phyloP scores from a whole-genome alignment of 2,329 filamentous ascomycete species.

The Neobulgaria alba region DNA sequence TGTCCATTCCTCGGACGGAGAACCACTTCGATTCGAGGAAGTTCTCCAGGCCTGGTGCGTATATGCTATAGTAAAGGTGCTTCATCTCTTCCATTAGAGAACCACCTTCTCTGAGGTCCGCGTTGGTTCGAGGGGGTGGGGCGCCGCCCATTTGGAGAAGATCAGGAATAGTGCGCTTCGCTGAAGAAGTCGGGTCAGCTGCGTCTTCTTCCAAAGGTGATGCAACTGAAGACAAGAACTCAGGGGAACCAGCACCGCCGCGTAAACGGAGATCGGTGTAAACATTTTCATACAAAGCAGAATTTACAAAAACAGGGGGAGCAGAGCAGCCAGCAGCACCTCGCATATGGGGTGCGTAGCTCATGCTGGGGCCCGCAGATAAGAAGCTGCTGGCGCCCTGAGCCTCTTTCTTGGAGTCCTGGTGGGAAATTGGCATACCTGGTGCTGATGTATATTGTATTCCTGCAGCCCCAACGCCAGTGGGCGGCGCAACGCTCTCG shows the following conservation, averaged over 20 bases:
- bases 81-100: constrained; percentile 57
- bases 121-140: constrained; percentile 45
- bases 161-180: constrained; percentile 64
- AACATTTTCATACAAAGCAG: no score
- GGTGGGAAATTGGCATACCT: constrained; percentile 25
- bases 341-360: neutral
- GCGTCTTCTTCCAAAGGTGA: neutral
- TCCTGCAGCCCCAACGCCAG: constrained; percentile 10
- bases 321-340: neutral
- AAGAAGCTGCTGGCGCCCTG: no score
- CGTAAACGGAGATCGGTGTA: no score
- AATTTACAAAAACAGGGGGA: no score
- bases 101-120: constrained; percentile 35
- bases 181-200: constrained; percentile 30
- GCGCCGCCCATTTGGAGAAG: constrained; percentile 56
- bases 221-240: neutral
- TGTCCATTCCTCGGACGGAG: constrained; percentile 35
- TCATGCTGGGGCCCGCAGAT: neutral
- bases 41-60: constrained; percentile 63
- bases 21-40: constrained; percentile 85
- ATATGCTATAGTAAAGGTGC: constrained; percentile 66
- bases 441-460: constrained; percentile 19
- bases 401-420: no score
- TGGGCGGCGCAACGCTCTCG: constrained; percentile 36
- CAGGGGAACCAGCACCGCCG: no score